Base-by-base conservation (phyloP, 1,284 basidiomycete species). In the Austroboletus rostrupii region DNA sequence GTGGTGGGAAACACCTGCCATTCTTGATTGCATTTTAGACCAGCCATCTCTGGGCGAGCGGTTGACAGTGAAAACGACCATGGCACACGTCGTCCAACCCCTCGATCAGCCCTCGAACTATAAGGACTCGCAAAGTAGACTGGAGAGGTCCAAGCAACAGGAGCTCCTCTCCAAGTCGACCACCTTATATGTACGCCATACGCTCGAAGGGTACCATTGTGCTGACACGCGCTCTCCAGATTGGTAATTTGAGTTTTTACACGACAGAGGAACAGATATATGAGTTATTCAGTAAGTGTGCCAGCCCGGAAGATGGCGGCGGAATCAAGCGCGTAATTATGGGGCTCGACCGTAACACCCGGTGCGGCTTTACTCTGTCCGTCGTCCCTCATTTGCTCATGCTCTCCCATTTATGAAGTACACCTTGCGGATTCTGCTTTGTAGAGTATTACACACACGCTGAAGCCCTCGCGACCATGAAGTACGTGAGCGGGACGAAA, bases 191-290 rank as follows among this genome's bases (percentile, higher is more conserved):
- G 88, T 90, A 82, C 74, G 32, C 37, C 23, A 41, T 40, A 36
- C 28, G 37, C 14, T 29, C 31, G 20, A 36, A 16, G 29, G 36
- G 14, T 40, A 23, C 50, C 14, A 37, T 41, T 36, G 12, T 36
- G 16, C 38, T n/a, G 17, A 46, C 31, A 48, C 52, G 49, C 49
- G 26, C 52, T 42, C 48, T 61, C 63, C 59, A 97, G 83, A 87
- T 99, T 63, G 97, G 95, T 64, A 97, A 98, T 70, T 75, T 98
- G 67, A 94, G 92, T 73, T 97, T 96, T 72, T 97, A 91, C 74
- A 98, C 95, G 11, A 98, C 96, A 44, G 97, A 99, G 73, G 95
- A 98, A 67, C 97, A 99, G 72, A 98, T 99, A 71, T 98, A 98
- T 73, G 96, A 99, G 70, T 73, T 99, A 45, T 99, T 99, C 71